Evolutionary conservation across 805 yeast genomes (phyloP).

Genomic region (Candida namnaoensis): DNA sequence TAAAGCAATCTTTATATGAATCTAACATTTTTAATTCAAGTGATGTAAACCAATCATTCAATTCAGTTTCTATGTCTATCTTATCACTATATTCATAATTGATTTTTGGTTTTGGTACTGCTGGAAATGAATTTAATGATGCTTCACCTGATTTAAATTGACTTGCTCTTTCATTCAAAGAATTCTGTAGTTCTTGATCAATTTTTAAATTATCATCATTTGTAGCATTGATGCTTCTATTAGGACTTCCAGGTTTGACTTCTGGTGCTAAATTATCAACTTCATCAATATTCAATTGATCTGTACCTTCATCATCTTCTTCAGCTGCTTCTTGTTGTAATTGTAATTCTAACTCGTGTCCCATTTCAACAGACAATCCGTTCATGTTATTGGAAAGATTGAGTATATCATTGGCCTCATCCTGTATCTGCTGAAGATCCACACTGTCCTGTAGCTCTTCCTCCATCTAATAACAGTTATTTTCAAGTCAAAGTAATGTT

Average conservation of each 20-base stretch:
- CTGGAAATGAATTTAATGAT: conserved; percentile 13
- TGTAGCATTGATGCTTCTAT: conserved; percentile 24
- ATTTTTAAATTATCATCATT: conserved; percentile 20
- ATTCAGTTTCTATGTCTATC: conserved; percentile 27
- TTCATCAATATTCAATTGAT: conserved; percentile 31
- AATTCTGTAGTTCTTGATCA: conserved; percentile 23
- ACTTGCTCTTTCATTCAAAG: conserved; percentile 25
- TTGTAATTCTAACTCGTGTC: conserved; percentile 2
- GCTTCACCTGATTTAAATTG: conserved; percentile 15
- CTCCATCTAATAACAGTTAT: no score
- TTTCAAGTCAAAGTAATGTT: no score
- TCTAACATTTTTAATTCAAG: conserved; percentile 16
- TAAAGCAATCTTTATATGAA: not conserved
- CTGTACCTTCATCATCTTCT: conserved; percentile 14
- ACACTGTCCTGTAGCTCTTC: no score
- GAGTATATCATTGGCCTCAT: conserved; percentile 1
- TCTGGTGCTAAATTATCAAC: conserved; percentile 25
- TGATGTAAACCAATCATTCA: conserved; percentile 37
- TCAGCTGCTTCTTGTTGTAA: conserved; percentile 7
- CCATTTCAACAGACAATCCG: conserved; percentile 1
- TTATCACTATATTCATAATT: conserved; percentile 32
- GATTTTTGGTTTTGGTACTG: conserved; percentile 30
- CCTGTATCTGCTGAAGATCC: not conserved
- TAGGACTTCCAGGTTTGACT: no score
- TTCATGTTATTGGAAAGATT: conserved; percentile 3